phyloP scores from a whole-genome alignment of 1,284 basidiomycete genomes.

The Melampsora americana region DNA sequence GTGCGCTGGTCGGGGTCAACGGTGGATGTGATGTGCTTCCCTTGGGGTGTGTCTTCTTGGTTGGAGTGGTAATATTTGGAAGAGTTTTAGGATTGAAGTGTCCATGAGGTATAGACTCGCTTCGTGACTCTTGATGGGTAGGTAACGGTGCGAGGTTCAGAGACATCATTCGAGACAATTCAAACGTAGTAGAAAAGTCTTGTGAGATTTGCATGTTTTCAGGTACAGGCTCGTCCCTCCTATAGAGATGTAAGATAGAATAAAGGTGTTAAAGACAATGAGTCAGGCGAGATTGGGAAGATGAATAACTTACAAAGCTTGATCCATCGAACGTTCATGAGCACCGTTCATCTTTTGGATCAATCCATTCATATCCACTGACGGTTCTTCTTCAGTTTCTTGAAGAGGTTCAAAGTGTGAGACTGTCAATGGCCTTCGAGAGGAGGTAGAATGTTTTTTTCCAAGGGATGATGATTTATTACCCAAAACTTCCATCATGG shows the following conservation, averaged over 20 bases:
- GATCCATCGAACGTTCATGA: neutral
- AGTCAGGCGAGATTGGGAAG: neutral
- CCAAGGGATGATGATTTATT: neutral
- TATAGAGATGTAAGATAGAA: neutral
- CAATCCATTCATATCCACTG: constrained; percentile 20
- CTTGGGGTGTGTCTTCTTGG: too few relatives aligned
- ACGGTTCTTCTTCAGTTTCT: constrained; percentile 19
- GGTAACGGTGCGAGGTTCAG: too few relatives aligned
- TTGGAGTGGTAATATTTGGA: too few relatives aligned
- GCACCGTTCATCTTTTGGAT: constrained; percentile 7
- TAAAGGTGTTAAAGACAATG: neutral
- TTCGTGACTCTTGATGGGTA: too few relatives aligned
- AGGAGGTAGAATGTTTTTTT: neutral
- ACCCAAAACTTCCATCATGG: constrained; percentile 28
- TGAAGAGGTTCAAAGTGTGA: neutral
- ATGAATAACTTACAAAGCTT: constrained; percentile 17
- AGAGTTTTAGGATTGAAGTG: too few relatives aligned
- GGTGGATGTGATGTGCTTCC: too few relatives aligned
- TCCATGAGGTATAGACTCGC: too few relatives aligned
- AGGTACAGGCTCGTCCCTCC: constrained; percentile 29
- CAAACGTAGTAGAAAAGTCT: constrained; percentile 31
- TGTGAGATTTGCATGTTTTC: constrained; percentile 6
- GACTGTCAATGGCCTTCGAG: neutral
- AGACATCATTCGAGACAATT: constrained; percentile 8
- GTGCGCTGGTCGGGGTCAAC: too few relatives aligned